Conservation (phyloP, 495 filamentous ascomycete species). For the Evernia prunastri region DNA sequence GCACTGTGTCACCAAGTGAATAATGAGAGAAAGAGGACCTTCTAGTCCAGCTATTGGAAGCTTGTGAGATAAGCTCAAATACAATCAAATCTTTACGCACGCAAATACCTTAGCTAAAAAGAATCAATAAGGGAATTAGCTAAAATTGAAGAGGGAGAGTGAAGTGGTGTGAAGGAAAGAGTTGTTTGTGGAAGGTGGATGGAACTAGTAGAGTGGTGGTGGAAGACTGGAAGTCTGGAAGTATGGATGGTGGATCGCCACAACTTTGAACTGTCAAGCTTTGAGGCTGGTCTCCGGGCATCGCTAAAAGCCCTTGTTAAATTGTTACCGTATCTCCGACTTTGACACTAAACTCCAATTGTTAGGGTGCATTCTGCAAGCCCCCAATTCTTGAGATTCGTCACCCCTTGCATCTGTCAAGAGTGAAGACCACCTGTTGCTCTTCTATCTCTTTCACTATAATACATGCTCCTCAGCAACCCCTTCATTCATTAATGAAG, state of each 20-base stretch:
- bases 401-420: conserved; percentile 1
- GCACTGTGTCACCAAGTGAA: no score
- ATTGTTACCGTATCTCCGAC: conserved; percentile 12
- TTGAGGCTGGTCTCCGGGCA: not conserved
- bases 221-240: no score
- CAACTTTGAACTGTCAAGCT: conserved; percentile 6
- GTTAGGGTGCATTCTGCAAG: conserved; percentile 6
- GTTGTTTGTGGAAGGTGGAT: conserved; percentile 6
- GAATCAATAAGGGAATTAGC: not conserved
- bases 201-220: no score
- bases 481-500: not conserved
- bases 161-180: not conserved
- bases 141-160: not conserved
- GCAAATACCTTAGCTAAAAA: not conserved
- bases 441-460: not conserved
- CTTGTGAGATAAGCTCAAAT: not conserved
- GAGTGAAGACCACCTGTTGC: not conserved
- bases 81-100: no score
- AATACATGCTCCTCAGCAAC: not conserved
- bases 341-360: not conserved
- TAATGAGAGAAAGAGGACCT: not conserved
- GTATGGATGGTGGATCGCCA: not conserved
- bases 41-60: not conserved
- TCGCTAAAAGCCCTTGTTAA: not conserved
- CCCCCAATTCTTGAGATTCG: not conserved